phyloP scores from a whole-genome alignment of 2,329 filamentous ascomycete species.

The Cryphonectria naterciae region DNA sequence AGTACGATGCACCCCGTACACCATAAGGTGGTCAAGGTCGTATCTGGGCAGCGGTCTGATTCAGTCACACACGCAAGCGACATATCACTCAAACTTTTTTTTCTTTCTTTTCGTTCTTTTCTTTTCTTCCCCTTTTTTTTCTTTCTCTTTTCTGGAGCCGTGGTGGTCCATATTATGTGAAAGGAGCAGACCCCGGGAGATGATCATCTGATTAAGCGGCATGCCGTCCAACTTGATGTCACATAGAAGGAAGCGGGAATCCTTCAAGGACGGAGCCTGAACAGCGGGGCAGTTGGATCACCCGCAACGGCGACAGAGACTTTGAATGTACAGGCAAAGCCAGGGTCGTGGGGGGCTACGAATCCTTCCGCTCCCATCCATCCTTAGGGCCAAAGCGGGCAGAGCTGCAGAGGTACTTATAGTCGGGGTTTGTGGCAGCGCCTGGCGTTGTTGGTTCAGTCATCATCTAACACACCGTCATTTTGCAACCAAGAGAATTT shows the following conservation, averaged over 20 bases:
- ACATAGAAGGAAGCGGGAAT: slow-evolving; percentile 4
- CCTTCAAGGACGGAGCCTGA: background rate
- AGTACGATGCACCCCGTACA: background rate
- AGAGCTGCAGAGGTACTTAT: background rate
- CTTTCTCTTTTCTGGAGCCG: background rate
- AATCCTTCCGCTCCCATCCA: slow-evolving; percentile 3
- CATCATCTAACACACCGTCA: background rate
- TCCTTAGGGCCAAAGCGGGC: background rate
- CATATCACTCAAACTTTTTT: background rate
- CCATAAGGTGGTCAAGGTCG: background rate
- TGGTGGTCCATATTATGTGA: background rate
- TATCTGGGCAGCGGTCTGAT: slow-evolving; percentile 2
- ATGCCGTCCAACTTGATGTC: background rate
- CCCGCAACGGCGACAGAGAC: background rate
- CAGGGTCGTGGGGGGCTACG: background rate
- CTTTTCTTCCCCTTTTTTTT: background rate
- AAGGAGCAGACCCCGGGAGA: background rate
- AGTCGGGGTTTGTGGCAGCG: background rate
- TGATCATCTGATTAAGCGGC: background rate
- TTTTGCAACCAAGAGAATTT: background rate
- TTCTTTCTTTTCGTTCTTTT: too few relatives aligned
- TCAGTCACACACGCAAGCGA: background rate
- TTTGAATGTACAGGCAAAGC: background rate
- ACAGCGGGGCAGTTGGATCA: background rate
- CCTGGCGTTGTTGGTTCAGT: background rate